phyloP scores from a whole-genome alignment of 2,329 filamentous ascomycete species.

The Colletotrichum trifolii region DNA sequence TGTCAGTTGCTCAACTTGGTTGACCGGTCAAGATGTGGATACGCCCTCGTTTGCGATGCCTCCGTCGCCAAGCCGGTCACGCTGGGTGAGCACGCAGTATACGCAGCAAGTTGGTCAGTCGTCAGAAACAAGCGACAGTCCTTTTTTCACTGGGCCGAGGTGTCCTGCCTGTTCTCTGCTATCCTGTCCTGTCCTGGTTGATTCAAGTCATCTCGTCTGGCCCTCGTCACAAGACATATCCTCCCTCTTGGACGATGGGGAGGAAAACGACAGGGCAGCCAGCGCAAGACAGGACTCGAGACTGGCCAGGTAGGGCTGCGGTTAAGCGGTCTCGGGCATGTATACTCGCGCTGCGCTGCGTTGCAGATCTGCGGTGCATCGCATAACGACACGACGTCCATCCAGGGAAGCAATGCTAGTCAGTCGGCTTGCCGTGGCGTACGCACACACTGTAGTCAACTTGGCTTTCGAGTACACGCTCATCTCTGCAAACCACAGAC shows the following conservation, averaged over 20 bases:
- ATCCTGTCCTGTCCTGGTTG: no score
- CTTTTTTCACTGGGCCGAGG: neutral
- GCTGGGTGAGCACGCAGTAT: neutral
- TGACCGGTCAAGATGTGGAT: conserved; percentile 35
- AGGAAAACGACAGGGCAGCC: no score
- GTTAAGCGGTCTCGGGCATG: neutral
- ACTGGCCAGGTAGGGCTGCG: conserved; percentile 15
- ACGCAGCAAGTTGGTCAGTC: no score
- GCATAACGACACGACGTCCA: neutral
- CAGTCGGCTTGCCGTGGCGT: neutral
- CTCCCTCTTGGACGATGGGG: neutral
- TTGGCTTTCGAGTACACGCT: conserved; percentile 8
- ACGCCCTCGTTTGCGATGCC: conserved; percentile 3
- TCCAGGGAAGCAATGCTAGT: conserved; percentile 4
- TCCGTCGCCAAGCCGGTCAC: conserved; percentile 16
- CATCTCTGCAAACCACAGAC: neutral
- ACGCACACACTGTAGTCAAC: neutral
- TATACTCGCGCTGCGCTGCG: neutral
- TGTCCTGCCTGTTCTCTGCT: no score
- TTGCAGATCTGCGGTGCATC: conserved; percentile 28
- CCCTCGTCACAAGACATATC: neutral
- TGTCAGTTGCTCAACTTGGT: conserved; percentile 23
- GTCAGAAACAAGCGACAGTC: neutral
- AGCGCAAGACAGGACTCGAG: neutral
- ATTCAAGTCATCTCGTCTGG: no score